Conservation (phyloP, 495 filamentous ascomycete species). For the Podospora tetraspora region DNA sequence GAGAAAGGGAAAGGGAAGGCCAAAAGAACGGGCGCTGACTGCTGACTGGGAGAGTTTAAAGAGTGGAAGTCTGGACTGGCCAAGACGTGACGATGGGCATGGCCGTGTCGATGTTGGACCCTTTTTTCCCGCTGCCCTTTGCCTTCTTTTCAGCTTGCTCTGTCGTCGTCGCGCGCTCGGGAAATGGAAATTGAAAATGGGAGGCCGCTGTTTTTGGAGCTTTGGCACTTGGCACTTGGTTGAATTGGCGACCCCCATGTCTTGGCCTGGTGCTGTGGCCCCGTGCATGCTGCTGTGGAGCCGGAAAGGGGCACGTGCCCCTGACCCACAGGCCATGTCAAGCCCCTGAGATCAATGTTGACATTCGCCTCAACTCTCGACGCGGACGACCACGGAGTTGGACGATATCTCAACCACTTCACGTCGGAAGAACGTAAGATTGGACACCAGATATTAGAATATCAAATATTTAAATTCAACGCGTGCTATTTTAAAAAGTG, state of each 20-base stretch:
- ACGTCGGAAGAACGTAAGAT: not conserved
- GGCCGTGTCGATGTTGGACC: not conserved
- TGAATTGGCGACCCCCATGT: not conserved
- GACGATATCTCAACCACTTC: not conserved
- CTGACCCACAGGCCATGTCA: not conserved
- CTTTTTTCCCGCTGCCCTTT: not conserved
- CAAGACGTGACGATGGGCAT: slow-evolving; percentile 4
- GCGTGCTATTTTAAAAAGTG: not conserved
- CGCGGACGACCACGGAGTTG: not conserved
- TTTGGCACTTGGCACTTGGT: not conserved
- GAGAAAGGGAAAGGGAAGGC: slow-evolving; percentile 2
- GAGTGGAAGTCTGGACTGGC: slow-evolving; percentile 13
- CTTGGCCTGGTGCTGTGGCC: not conserved
- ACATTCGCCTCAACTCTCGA: not conserved
- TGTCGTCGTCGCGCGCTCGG: not conserved
- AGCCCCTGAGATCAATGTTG: not conserved
- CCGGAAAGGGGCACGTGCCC: not conserved
- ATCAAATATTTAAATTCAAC: not conserved
- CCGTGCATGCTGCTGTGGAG: not conserved
- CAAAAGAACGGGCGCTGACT: not conserved
- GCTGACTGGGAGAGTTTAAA: not conserved
- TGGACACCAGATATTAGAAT: too few relatives aligned
- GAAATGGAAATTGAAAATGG: not conserved
- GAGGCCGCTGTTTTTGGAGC: not conserved
- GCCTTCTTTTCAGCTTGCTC: not conserved